Base-by-base conservation (phyloP, 2,329 filamentous ascomycete species). In the Hypoxylon sp. region DNA sequence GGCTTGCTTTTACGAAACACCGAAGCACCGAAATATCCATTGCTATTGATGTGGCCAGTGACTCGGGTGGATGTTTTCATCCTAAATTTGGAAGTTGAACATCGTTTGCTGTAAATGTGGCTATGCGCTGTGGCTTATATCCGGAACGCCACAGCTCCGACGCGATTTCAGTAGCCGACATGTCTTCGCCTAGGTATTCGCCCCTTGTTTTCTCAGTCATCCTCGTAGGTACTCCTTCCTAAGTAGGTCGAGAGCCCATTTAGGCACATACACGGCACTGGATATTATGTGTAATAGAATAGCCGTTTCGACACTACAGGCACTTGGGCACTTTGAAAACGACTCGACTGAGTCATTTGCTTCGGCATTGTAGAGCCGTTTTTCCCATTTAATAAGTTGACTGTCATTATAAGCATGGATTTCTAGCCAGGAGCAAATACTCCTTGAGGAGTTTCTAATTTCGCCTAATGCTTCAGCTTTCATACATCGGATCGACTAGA, bases 401-500 rank as follows among this genome's bases (percentile, higher is more conserved):
- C 24, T 7, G n/a, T n/a, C n/a, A n/a, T n/a, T n/a, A n/a, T n/a
- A n/a, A n/a, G n/a, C 32, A 34, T 34, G 13, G 10, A 3, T 10
- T 6, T 10, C 30, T 32, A 20, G 46, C 1, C 46, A 64, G 48
- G 56, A 57, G 41, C 52, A 58, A 62, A 58, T 32, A 32, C 59
- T 62, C 59, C 59, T 56, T 50, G 10, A 47, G 54, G 54, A 47
- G 13, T 56, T 34, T 17, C 32, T 46, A 37, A 62, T 47, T 34
- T 48, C 60, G 32, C 41, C 49, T 32, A 37, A 37, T 46, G 28
- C 59, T 59, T 46, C 32, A 34, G 22, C 43, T 34, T 41, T 50
- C 24, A 56, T 37, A 61, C 30, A 53, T 46, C 30, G 17, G 49
- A 62, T 60, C 56, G 62, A 59, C 47, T 41, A 32, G 54, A 63